Evolutionary conservation across 495 filamentous ascomycete genomes (phyloP).

Genomic region (Hypoxylon lienhwacheense): DNA sequence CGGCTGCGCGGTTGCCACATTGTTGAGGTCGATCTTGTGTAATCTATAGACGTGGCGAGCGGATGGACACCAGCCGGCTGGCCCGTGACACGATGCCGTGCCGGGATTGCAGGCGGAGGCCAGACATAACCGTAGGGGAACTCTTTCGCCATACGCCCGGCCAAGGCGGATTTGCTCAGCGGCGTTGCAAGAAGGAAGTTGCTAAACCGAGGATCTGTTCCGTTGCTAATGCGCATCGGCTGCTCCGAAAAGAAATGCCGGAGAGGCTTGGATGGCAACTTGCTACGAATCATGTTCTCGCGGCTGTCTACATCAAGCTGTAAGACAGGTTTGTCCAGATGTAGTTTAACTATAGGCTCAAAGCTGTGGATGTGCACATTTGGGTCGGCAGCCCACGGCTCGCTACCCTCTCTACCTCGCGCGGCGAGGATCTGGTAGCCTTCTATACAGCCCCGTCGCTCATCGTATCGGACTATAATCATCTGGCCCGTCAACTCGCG

Average conservation of each 20-base stretch:
- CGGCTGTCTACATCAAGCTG: conserved; percentile 52
- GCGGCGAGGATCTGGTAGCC: conserved; percentile 75
- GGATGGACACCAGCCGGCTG: conserved; percentile 40
- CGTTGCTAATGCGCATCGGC: conserved; percentile 54
- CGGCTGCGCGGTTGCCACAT: conserved; percentile 48
- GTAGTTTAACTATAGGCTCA: conserved; percentile 66
- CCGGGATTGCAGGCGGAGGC: conserved; percentile 74
- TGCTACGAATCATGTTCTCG: conserved; percentile 31
- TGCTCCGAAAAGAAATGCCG: conserved; percentile 49
- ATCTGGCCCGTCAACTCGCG: conserved; percentile 66
- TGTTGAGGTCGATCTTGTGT: conserved; percentile 42
- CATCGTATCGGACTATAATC: conserved; percentile 72
- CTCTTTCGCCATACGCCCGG: conserved; percentile 15
- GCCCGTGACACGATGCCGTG: conserved; percentile 52
- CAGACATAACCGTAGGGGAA: conserved; percentile 61
- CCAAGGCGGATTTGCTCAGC: conserved; percentile 31
- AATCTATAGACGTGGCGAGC: conserved; percentile 26
- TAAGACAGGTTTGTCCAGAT: conserved; percentile 70
- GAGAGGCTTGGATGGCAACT: conserved; percentile 23
- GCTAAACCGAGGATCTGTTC: conserved; percentile 41
- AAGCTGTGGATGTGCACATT: conserved; percentile 77
- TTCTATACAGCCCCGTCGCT: conserved; percentile 72
- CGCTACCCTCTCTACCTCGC: conserved; percentile 51
- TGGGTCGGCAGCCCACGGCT: conserved; percentile 64
- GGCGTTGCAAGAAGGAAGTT: conserved; percentile 52